Evolutionary conservation across 805 yeast genomes (phyloP).

Genomic region (Wickerhamomyces chambardii): DNA sequence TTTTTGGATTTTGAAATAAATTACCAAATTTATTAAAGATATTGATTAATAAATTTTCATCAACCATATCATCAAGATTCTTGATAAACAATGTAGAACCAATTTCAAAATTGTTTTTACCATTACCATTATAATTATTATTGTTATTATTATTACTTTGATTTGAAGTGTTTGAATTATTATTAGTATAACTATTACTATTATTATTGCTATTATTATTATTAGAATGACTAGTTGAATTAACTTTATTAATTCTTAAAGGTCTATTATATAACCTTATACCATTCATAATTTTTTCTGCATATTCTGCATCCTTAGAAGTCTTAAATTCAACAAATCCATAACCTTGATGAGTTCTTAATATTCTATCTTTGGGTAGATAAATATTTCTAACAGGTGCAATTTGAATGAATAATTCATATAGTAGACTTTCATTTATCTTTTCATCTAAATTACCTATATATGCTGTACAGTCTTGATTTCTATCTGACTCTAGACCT

Average conservation of each 20-base stretch:
- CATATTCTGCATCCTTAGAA: constrained; percentile 62
- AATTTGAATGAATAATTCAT: constrained; percentile 78
- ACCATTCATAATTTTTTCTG: constrained; percentile 49
- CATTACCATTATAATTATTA: constrained; percentile 7
- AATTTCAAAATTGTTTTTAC: constrained; percentile 24
- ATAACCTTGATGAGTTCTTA: constrained; percentile 71
- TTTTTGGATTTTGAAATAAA: constrained; percentile 37
- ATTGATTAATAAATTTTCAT: constrained; percentile 41
- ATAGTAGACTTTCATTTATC: constrained; percentile 62
- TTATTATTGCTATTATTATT: constrained; percentile 5
- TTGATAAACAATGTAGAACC: constrained; percentile 69
- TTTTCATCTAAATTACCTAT: constrained; percentile 77
- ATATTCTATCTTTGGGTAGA: constrained; percentile 72
- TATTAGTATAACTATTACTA: constrained; percentile 4
- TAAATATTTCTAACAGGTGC: constrained; percentile 67
- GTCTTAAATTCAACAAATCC: constrained; percentile 74
- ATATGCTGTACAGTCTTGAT: constrained; percentile 59
- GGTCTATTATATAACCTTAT: constrained; percentile 51
- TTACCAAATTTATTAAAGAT: constrained; percentile 60
- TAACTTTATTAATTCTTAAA: constrained; percentile 48
- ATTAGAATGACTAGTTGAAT: constrained; percentile 10
- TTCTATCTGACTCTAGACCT: constrained; percentile 36
- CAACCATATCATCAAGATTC: constrained; percentile 58
- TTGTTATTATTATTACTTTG: constrained; percentile 6
- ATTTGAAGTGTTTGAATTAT: constrained; percentile 11